These are phyloP conservation scores for Daldinia vernicosa DNA, from an alignment of 495 filamentous ascomycete genomes.

Conservation along the genomic window DNA sequence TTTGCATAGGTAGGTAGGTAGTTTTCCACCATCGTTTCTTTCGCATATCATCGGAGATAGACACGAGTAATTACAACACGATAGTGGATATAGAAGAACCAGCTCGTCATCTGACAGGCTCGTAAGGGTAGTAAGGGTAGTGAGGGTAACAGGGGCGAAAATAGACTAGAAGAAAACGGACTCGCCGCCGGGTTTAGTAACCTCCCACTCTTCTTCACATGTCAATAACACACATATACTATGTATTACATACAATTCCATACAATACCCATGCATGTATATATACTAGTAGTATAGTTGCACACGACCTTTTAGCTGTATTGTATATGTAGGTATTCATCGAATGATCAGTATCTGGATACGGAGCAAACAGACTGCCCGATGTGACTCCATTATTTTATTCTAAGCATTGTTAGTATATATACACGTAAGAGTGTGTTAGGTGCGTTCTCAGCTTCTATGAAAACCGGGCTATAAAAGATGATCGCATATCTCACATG, in stretches of 20 bases:
- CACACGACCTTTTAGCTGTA: conserved; percentile 10
- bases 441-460: background rate
- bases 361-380: conserved; percentile 29
- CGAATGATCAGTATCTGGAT: conserved; percentile 23
- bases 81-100: background rate
- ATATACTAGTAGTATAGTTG: conserved; percentile 1
- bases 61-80: too few species aligned
- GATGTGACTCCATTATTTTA: conserved; percentile 11
- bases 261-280: background rate
- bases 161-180: conserved; percentile 13
- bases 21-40: too few species aligned
- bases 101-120: conserved; percentile 19
- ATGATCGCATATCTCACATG: background rate
- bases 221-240: conserved; percentile 13
- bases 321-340: conserved; percentile 32
- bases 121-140: conserved; percentile 16
- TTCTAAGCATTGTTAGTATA: background rate
- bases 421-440: background rate
- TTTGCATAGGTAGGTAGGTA: too few species aligned
- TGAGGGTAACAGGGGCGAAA: conserved; percentile 17
- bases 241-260: background rate
- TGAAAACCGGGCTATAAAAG: background rate
- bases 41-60: too few species aligned
- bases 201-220: conserved; percentile 35
- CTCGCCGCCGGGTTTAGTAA: conserved; percentile 7